These are phyloP conservation scores for Sideroxylon spinosum DNA, from an alignment of 179 eudicot species.

Conservation along the genomic window DNA sequence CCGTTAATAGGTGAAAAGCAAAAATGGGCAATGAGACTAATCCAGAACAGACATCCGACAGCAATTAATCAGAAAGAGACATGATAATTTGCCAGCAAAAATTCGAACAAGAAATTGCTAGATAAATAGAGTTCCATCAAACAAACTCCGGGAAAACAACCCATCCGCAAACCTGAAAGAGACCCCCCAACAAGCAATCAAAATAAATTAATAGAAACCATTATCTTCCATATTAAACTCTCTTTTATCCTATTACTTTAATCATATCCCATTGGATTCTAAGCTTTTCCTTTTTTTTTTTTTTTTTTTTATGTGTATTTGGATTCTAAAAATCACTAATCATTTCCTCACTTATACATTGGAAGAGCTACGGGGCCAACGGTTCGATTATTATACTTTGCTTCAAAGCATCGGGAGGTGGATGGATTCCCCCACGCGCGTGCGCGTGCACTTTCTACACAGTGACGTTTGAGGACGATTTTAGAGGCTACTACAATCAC, in stretches of 20 bases:
- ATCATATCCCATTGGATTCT: background rate
- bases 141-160: conserved; percentile 28
- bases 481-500: background rate
- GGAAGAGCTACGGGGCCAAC: conserved; percentile 13
- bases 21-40: background rate
- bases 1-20: background rate
- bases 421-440: conserved; percentile 5
- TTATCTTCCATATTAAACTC: background rate
- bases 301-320: too few relatives aligned
- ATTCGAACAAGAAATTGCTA: conserved; percentile 7
- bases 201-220: conserved; percentile 15
- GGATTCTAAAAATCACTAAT: background rate
- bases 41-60: conserved; percentile 5
- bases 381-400: conserved; percentile 30
- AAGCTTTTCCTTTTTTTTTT: background rate
- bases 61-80: conserved; percentile 21
- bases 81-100: background rate
- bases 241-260: background rate
- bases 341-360: conserved; percentile 12
- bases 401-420: conserved; percentile 3
- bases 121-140: conserved; percentile 18
- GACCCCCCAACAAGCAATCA: conserved; percentile 28
- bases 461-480: conserved; percentile 4
- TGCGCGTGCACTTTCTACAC: background rate
- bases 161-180: conserved; percentile 27